Base-by-base conservation (phyloP, 768 basidiomycete species). In the Psilocybe cyanescens region DNA sequence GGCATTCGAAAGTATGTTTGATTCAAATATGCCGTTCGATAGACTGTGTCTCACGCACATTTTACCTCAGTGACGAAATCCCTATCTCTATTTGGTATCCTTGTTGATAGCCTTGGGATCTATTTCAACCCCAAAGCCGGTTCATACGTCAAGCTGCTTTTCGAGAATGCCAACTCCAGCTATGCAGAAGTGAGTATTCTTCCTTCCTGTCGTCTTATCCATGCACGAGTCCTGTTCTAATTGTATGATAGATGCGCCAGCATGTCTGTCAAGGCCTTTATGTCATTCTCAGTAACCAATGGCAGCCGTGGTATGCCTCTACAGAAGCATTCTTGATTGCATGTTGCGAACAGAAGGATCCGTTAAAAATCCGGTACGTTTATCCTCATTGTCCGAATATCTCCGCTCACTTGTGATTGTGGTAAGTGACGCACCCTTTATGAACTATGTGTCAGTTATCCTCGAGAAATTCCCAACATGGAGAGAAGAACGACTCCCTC, bases 401-500 rank as follows among this genome's bases (percentile, higher is more conserved):
- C 52, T 50, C 46, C 45, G 59, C 39, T 59, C 28, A 58, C 37
- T 55, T 47, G 24, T 24, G 29, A 17, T 53, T 48, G 57, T 35
- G 31, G 17, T 16, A 53, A 91, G 90, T 12, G 74, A 82, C 49
- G 77, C 84, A 5, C 78, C 81, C 55, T 88, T 91, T 71, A 77
- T 85, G 58, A 75, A 79, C 19, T 85, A 79, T 60, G 76, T 95
- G 49, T 71, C 81, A 37, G 72, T 78, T n/a, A 84, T 93, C 55
- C 71, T 88, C 46, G 72, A 71, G 24, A 79, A 86, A 39, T 75
- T 97, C 49, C 86, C 88, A 0, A 72, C 79, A 60, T 92, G 88
- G 90, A 88, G 87, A 70, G 81, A 83, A 60, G 83, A 91, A 64
- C 86, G 95, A 39, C 83, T 95, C 28, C 86, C 94, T 29, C 94